A percentile compares a stretch with the other conserved stretches of the same genome.
Evolutionary conservation across 305 asterid species (phyloP).

Genomic region (Fraxinus ornus): DNA sequence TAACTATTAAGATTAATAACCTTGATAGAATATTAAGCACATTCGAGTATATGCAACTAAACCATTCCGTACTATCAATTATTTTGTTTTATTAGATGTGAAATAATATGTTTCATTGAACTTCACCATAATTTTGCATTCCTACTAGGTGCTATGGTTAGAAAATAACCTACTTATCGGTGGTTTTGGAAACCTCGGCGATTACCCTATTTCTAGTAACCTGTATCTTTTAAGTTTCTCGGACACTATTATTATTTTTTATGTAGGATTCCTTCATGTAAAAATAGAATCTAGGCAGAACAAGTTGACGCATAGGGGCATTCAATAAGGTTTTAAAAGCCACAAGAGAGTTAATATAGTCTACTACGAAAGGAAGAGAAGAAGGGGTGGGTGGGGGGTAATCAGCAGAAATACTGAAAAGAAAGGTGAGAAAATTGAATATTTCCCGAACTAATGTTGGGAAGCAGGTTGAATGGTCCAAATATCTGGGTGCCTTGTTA

Average conservation of each 20-base stretch:
- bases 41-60: too few species aligned
- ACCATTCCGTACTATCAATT: background rate
- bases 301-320: background rate
- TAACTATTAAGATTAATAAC: background rate
- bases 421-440: background rate
- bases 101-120: background rate
- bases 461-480: slow-evolving; percentile 1
- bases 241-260: background rate
- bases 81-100: background rate
- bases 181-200: background rate
- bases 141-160: background rate
- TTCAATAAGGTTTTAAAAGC: background rate
- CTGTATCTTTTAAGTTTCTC: background rate
- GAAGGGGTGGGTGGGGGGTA: background rate
- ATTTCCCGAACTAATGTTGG: background rate
- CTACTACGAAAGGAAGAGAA: background rate
- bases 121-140: background rate
- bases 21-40: too few species aligned
- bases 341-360: background rate
- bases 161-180: background rate
- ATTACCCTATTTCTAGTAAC: background rate
- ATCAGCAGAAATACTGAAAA: background rate
- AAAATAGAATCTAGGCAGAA: background rate
- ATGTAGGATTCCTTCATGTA: background rate
- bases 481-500: background rate